These are phyloP conservation scores for Galerina marginata DNA, from an alignment of 768 basidiomycete species.

Conservation along the genomic window DNA sequence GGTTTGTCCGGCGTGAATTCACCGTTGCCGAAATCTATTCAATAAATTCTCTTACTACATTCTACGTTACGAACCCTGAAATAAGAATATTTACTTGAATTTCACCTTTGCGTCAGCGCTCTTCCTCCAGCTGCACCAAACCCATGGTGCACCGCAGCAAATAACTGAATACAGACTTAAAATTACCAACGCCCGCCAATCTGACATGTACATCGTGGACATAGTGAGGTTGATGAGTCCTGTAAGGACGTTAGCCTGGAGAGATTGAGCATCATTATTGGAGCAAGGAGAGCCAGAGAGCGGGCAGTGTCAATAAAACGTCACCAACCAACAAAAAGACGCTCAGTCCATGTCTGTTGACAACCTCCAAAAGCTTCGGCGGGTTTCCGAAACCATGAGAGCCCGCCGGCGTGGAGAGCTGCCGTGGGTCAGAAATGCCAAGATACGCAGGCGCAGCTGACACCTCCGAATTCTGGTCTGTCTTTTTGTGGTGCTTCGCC, in stretches of 20 bases:
- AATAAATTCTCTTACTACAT: no score
- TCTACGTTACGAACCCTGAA: not conserved
- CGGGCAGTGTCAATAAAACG: not conserved
- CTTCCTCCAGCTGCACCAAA: not conserved
- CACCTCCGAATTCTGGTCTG: not conserved
- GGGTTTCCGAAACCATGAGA: constrained; percentile 28
- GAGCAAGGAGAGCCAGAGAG: not conserved
- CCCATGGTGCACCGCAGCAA: constrained; percentile 72
- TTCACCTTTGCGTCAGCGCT: not conserved
- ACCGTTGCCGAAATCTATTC: no score
- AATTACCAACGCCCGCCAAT: constrained; percentile 62
- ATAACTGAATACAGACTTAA: constrained; percentile 63
- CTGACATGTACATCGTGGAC: constrained; percentile 78
- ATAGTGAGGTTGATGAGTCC: constrained; percentile 84
- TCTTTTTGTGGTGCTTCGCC: constrained; percentile 11
- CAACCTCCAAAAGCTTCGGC: constrained; percentile 70
- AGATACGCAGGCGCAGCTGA: not conserved
- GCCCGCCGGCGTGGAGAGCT: no score
- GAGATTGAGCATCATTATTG: not conserved
- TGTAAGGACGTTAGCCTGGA: constrained; percentile 85
- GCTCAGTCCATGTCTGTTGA: constrained; percentile 81
- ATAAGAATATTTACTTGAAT: not conserved
- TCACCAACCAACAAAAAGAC: constrained; percentile 81
- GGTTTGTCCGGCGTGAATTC: no score
- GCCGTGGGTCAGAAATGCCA: not conserved